These are phyloP conservation scores for Tetradesmus lagerheimii DNA, from an alignment of 139 green algal genomes.

Conservation along the genomic window DNA sequence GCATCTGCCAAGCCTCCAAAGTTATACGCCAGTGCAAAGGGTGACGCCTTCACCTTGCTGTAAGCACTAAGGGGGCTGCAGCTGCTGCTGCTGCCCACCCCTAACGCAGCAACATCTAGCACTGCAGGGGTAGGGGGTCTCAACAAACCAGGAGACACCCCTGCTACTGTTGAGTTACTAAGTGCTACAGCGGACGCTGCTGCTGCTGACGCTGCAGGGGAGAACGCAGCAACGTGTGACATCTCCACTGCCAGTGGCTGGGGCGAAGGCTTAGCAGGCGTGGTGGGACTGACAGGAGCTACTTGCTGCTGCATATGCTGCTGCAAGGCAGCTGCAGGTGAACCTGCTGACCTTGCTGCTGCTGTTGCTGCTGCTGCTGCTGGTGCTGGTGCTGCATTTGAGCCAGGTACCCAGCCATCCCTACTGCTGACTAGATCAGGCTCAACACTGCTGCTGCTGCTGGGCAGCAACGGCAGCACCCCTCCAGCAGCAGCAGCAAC, in stretches of 20 bases:
- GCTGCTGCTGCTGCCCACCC: constrained; percentile 2
- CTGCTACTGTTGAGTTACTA: not conserved
- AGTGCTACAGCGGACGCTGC: no score
- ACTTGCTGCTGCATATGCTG: not conserved
- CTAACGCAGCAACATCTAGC: not conserved
- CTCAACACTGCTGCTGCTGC: not conserved
- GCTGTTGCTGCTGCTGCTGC: not conserved
- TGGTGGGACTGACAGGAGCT: not conserved
- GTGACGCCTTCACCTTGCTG: constrained; percentile 7
- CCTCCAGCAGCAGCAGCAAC: not conserved
- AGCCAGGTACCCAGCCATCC: not conserved
- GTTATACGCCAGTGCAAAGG: constrained; percentile 32
- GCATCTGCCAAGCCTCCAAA: constrained; percentile 17
- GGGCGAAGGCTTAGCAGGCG: not conserved
- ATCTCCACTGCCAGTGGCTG: not conserved
- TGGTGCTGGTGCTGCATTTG: not conserved
- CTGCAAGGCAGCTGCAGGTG: not conserved
- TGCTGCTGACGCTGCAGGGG: not conserved
- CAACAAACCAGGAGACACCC: not conserved
- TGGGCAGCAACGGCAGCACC: not conserved
- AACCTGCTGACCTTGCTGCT: no score
- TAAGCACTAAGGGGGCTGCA: not conserved
- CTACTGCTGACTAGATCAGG: not conserved
- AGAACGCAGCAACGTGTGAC: not conserved
- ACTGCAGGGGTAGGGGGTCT: not conserved